phyloP scores from a whole-genome alignment of 1,284 basidiomycete genomes.

The Sparassis latifolia region DNA sequence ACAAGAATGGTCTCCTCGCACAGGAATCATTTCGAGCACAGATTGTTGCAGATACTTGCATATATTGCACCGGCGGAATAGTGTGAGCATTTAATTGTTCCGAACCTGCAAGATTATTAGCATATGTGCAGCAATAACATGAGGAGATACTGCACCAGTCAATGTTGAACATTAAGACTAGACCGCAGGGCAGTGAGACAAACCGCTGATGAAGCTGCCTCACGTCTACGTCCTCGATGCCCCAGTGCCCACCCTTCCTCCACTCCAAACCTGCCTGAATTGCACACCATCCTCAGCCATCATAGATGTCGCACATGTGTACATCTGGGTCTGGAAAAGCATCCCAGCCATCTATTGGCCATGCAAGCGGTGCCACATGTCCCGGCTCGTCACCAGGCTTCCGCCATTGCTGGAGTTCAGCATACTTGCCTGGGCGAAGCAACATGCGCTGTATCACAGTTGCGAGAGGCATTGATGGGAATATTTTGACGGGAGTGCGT shows the following conservation, averaged over 20 bases:
- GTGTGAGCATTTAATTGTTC: conserved; percentile 3
- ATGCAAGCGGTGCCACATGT: neutral
- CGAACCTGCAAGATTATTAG: conserved; percentile 9
- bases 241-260: conserved; percentile 4
- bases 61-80: conserved; percentile 17
- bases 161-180: conserved; percentile 14
- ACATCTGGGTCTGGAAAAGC: neutral
- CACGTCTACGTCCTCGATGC: conserved; percentile 14
- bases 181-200: conserved; percentile 14
- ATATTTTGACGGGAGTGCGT: conserved; percentile 9
- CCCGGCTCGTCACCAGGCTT: conserved; percentile 8
- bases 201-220: conserved; percentile 12
- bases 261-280: conserved; percentile 13
- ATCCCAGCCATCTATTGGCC: neutral
- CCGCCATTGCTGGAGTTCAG: conserved; percentile 10
- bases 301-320: conserved; percentile 11
- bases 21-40: conserved; percentile 9
- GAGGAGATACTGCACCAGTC: conserved; percentile 13
- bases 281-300: conserved; percentile 19
- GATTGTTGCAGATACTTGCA: conserved; percentile 12
- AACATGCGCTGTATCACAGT: conserved; percentile 4
- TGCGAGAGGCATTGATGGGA: conserved; percentile 1
- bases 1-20: conserved; percentile 14
- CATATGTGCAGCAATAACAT: conserved; percentile 4
- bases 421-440: conserved; percentile 9